Evolutionary conservation across 495 filamentous ascomycete species (phyloP), one percentile per base, ranked within the genome.

Genomic region (Cercophora scortea): DNA sequence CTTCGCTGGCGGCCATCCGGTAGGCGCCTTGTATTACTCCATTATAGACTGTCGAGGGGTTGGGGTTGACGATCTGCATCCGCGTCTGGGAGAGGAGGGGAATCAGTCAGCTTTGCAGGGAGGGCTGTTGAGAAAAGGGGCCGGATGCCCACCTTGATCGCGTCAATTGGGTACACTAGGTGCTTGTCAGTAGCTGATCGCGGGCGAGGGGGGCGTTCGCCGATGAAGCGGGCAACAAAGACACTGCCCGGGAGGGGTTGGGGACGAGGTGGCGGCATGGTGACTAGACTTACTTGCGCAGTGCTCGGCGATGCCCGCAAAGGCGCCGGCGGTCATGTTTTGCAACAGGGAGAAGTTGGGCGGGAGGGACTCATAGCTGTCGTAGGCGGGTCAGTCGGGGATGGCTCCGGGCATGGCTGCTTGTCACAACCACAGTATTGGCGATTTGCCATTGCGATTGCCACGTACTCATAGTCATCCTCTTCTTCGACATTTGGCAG

Each of bases 141-240:
- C 49, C 52, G 45, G 54, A 34, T 50, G 66, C 79, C 69, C 74
- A 96, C 94, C 85, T 99, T 99, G 52, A 99, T 84, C 56, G 95
- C 82, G 73, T 99, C 93, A 57, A 99, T 87, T 8, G 93, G 93
- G 61, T 99, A 99, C 93, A 99, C 91, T 92, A 69, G 25, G 25
- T 25, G 25, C 25, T 25, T 25, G 25, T 25, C 25, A 25, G 25
- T 25, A 25, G 25, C 25, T 25, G 25, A 25, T 25, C 25, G 25
- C 25, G 25, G 25, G n/a, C n/a, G 25, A 25, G 25, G 2, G 25
- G 25, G 25, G 5, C 25, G 25, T 25, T 25, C 5, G 25, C 25
- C 25, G 25, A 25, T 25, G 25, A 25, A 25, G 25, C 25, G 25
- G 25, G 25, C 25, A 25, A 25, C 36, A 38, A 38, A 38, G 13